Percentiles rank a stretch among this genome's conserved stretches.
phyloP scores from a whole-genome alignment of 2,329 filamentous ascomycete species.

The Colletotrichum tropicale region DNA sequence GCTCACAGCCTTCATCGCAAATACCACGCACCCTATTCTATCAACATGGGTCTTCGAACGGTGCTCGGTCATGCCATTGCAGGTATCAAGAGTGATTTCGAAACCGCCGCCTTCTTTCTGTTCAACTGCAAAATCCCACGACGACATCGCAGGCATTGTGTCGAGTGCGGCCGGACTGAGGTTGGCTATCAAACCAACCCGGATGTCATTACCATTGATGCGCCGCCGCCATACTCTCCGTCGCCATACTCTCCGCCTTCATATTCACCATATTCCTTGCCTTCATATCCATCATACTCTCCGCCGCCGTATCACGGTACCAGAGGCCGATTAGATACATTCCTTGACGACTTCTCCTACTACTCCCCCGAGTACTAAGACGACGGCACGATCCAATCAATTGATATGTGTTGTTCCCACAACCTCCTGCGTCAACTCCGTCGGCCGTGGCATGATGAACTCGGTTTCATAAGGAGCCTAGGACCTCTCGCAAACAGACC shows the following conservation, averaged over 20 bases:
- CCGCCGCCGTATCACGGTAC: background rate
- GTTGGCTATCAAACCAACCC: background rate
- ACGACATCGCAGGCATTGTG: background rate
- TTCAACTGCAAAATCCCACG: background rate
- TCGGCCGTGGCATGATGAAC: background rate
- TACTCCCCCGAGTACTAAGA: background rate
- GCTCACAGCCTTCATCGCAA: background rate
- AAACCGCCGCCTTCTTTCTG: fast-evolving
- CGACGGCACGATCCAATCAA: background rate
- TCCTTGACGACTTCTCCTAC: background rate
- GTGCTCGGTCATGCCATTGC: background rate
- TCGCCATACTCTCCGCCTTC: background rate
- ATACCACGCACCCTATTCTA: background rate
- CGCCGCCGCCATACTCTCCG: background rate
- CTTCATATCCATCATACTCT: background rate
- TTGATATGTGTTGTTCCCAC: background rate
- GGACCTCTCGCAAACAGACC: background rate
- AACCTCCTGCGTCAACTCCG: background rate
- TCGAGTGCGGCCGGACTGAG: fast-evolving
- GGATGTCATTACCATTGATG: background rate
- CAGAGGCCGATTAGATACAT: background rate
- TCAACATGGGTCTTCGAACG: background rate
- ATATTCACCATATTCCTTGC: background rate
- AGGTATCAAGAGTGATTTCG: background rate
- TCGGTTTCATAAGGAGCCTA: background rate